Evolutionary conservation across 345 rosid genomes (phyloP), one percentile per base, ranked within the genome.

Genomic region (Ricinus communis): DNA sequence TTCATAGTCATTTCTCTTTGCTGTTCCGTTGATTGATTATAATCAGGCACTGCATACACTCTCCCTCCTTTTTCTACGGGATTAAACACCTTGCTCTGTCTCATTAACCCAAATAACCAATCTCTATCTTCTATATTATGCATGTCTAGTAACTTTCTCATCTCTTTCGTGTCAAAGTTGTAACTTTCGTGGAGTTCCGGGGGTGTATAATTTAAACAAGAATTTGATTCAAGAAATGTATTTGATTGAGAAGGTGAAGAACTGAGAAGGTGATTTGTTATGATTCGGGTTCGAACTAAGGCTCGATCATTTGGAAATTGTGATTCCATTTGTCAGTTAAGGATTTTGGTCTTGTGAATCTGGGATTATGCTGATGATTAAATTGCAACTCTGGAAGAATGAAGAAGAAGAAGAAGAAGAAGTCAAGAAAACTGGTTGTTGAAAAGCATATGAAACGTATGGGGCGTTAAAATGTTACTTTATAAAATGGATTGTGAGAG

Each of bases 11-110:
- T 82, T 84, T 91, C 96, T 11, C 98, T 77, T 76, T 94, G 98
- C 64, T 90, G 96, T 83, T 90, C 98, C 97, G 84, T 94, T 33
- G 96, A 68, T 85, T 91, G 97, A 78, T 91, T 91, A 58, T 80
- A 91, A 71, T 91, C 96, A 9, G 97, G 92, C 46, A 75, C 65
- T 56, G 87, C 86, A 66, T 83, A 94, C n/a, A 94, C 74, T 80
- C 78, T 84, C 51, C 89, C 95, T 22, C 95, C 98, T 47, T 80
- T 77, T 71, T 79, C 76, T 43, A 72, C 79, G n/a, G 90, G 92
- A 74, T 90, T 90, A 77, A 94, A 94, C 72, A 90, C 57, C 73
- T 79, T 78, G 85, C 86, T 83, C 83, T 87, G 93, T 76, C 65
- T 76, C 76, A 94, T 86, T 5, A 94, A 68, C 24, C 89, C 87